Evolutionary conservation across 371 early-diverging fungal genomes (phyloP).

Genomic region (Apophysomyces ossiformis): DNA sequence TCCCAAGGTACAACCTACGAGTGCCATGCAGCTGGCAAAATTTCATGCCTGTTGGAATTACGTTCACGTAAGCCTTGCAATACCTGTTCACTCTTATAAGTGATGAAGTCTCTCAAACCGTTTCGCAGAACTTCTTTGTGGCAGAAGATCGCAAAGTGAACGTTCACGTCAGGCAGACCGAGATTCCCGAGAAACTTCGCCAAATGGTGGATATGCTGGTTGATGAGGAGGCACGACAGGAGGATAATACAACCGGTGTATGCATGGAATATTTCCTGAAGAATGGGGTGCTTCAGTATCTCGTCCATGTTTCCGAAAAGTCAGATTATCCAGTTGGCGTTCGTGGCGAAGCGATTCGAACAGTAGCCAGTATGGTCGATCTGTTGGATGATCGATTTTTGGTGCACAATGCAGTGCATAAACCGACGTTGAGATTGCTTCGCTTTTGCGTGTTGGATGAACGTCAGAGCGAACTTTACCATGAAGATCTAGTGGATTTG

Average conservation of each 20-base stretch:
- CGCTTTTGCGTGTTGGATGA: constrained; percentile 62
- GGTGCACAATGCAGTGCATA: constrained; percentile 83
- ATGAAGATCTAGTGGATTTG: constrained; percentile 80
- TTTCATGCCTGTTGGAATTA: constrained; percentile 73
- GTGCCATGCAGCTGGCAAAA: constrained; percentile 62
- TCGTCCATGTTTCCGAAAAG: constrained; percentile 74
- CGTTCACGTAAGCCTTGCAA: constrained; percentile 49
- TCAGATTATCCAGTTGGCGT: constrained; percentile 81
- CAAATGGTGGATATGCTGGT: constrained; percentile 84
- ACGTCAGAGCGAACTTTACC: constrained; percentile 58
- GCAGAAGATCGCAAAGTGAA: constrained; percentile 52
- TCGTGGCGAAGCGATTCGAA: constrained; percentile 76
- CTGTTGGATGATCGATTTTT: constrained; percentile 82
- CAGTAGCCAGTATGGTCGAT: constrained; percentile 74
- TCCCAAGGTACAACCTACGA: constrained; percentile 58
- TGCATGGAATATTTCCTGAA: constrained; percentile 89
- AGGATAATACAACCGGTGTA: constrained; percentile 68
- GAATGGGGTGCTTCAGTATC: constrained; percentile 72
- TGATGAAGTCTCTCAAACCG: background rate
- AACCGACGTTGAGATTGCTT: constrained; percentile 76
- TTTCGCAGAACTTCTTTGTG: constrained; percentile 53
- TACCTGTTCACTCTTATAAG: background rate
- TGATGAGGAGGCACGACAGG: constrained; percentile 76
- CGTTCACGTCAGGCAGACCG: constrained; percentile 67
- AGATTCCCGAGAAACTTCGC: constrained; percentile 72